Evolutionary conservation across 495 filamentous ascomycete species (phyloP).

Genomic region (Margaritispora aquatica): DNA sequence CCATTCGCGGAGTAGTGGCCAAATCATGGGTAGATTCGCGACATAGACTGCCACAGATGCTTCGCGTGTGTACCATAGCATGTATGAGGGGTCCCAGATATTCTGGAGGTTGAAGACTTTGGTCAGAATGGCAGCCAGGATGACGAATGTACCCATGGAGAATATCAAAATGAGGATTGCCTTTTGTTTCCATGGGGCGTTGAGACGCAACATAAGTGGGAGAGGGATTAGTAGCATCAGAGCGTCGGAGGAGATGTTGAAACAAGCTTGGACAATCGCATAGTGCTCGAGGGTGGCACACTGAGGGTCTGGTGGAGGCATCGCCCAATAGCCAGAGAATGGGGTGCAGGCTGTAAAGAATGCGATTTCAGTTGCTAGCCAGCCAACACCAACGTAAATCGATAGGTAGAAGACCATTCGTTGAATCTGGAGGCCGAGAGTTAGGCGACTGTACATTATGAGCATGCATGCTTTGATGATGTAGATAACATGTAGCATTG

Average conservation of each 20-base stretch:
- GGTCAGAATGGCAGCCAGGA: conserved; percentile 38
- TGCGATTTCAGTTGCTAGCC: conserved; percentile 30
- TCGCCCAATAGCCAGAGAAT: conserved; percentile 35
- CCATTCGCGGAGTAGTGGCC: conserved; percentile 32
- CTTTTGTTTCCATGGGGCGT: conserved; percentile 35
- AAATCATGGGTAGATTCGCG: conserved; percentile 41
- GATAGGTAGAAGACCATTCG: conserved; percentile 27
- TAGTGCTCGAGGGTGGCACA: conserved; percentile 42
- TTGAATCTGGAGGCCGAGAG: conserved; percentile 30
- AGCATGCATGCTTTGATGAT: conserved; percentile 46
- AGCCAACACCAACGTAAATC: conserved; percentile 29
- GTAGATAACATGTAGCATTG: conserved; percentile 44
- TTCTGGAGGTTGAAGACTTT: conserved; percentile 40
- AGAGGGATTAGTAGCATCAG: conserved; percentile 40
- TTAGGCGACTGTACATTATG: conserved; percentile 41
- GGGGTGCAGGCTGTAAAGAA: conserved; percentile 35
- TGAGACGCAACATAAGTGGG: conserved; percentile 32
- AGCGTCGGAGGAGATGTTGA: conserved; percentile 45
- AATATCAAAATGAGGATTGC: conserved; percentile 36
- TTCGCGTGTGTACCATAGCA: conserved; percentile 46
- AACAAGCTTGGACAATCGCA: conserved; percentile 37
- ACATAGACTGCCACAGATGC: conserved; percentile 39
- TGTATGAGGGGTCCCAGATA: conserved; percentile 36
- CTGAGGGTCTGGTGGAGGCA: conserved; percentile 36
- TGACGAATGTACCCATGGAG: conserved; percentile 39